Conservation (phyloP, 768 basidiomycete species). For the Tricholoma flavovirens region DNA sequence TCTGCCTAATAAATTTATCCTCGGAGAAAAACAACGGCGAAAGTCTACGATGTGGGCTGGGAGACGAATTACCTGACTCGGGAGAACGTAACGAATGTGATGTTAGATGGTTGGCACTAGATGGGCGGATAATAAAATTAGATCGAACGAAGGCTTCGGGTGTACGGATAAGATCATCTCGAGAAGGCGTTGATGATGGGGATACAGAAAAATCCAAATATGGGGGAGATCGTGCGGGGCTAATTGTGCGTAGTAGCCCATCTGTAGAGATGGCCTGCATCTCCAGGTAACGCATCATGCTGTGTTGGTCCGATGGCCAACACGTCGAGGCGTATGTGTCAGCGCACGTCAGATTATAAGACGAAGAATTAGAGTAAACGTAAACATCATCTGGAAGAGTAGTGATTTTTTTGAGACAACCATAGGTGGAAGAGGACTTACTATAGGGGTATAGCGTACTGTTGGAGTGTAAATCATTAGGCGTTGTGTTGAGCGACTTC, state of each 20-base stretch:
- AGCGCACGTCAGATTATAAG: background rate
- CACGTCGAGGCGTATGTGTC: background rate
- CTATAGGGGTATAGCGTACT: background rate
- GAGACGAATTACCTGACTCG: background rate
- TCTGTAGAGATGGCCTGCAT: background rate
- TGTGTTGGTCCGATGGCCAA: background rate
- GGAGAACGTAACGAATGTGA: background rate
- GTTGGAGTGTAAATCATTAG: background rate
- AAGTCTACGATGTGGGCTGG: background rate
- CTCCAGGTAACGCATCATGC: background rate
- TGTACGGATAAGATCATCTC: background rate
- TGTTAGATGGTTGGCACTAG: background rate
- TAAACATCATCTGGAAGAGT: background rate
- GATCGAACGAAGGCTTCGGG: background rate
- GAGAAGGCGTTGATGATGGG: conserved; percentile 3
- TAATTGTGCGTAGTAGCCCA: background rate
- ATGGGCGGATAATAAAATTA: background rate
- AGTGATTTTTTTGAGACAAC: background rate
- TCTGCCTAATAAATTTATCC: background rate
- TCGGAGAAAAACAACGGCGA: background rate
- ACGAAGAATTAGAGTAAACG: background rate
- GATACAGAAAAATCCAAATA: conserved; percentile 1
- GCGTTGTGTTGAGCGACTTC: background rate
- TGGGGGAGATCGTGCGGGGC: background rate
- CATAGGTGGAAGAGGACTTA: background rate